Percentiles rank a stretch among this genome's conserved stretches.
Evolutionary conservation across 2,329 filamentous ascomycete species (phyloP).

Genomic region (Monosporascus cannonballus): DNA sequence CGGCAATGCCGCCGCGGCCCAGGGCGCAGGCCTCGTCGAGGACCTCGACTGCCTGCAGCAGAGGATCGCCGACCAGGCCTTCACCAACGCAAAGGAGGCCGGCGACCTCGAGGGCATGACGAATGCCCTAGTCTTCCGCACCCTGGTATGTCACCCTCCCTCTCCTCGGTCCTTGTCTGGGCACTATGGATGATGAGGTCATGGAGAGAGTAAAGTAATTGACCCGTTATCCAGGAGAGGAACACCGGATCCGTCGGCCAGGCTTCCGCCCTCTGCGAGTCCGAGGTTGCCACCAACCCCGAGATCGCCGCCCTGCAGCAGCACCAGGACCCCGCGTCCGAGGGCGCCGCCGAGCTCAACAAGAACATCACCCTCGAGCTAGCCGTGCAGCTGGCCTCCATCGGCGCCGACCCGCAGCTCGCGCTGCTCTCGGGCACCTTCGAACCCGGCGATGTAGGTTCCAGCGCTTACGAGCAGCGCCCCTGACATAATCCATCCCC

Average conservation of each 20-base stretch:
- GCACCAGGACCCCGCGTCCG: constrained; percentile 62
- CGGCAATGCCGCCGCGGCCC: constrained; percentile 42
- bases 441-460: constrained; percentile 47
- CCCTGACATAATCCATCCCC: constrained; percentile 4
- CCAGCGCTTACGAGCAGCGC: constrained; percentile 10
- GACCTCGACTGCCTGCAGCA: constrained; percentile 40
- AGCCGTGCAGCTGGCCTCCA: constrained; percentile 51
- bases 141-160: constrained; percentile 43
- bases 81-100: constrained; percentile 51
- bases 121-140: constrained; percentile 47
- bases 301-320: constrained; percentile 59
- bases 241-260: constrained; percentile 54
- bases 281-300: constrained; percentile 52
- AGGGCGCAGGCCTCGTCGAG: constrained; percentile 33
- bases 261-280: constrained; percentile 49
- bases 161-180: constrained; percentile 31
- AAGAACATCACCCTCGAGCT: constrained; percentile 55
- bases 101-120: constrained; percentile 48
- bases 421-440: constrained; percentile 60
- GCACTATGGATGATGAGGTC: neutral
- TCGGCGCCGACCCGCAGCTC: constrained; percentile 56
- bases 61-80: constrained; percentile 50
- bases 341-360: constrained; percentile 50
- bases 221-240: constrained; percentile 36
- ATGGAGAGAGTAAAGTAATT: neutral